Evolutionary conservation across 2,329 filamentous ascomycete genomes (phyloP).

Genomic region (Ceratocystis eucalypticola): DNA sequence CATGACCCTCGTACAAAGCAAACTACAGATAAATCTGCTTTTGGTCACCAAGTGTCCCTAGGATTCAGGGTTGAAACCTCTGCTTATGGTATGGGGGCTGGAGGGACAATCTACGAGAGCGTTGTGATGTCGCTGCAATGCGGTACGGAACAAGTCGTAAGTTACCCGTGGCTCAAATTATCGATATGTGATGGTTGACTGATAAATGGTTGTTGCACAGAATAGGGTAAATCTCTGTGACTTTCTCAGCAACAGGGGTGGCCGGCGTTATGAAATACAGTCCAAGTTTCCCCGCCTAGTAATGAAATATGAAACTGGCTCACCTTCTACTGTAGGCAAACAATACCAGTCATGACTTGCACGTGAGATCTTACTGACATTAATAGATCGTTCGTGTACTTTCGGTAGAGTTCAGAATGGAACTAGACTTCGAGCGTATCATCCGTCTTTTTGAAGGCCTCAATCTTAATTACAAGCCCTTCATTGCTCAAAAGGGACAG

Average conservation of each 20-base stretch:
- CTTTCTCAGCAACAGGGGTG: not conserved
- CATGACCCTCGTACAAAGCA: slow-evolving; percentile 18
- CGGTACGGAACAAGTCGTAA: slow-evolving; percentile 13
- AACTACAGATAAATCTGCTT: slow-evolving; percentile 14
- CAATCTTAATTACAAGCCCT: slow-evolving; percentile 14
- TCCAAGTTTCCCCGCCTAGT: slow-evolving; percentile 15
- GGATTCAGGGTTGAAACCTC: slow-evolving; percentile 7
- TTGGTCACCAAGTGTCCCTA: slow-evolving; percentile 13
- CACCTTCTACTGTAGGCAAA: slow-evolving; percentile 9
- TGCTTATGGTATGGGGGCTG: not conserved
- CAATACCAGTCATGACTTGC: not conserved
- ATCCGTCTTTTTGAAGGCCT: slow-evolving; percentile 15
- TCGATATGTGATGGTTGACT: not conserved
- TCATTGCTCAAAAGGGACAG: slow-evolving; percentile 7
- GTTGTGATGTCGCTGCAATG: slow-evolving; percentile 14
- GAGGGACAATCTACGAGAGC: slow-evolving; percentile 8
- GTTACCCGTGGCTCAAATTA: not conserved
- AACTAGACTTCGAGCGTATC: slow-evolving; percentile 13
- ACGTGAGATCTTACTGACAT: not conserved
- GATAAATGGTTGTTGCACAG: not conserved
- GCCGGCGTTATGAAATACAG: slow-evolving; percentile 17
- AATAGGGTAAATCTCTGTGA: slow-evolving; percentile 15
- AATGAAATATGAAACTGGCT: slow-evolving; percentile 15
- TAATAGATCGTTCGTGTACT: slow-evolving; percentile 14
- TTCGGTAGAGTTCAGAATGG: slow-evolving; percentile 14